Conservation (phyloP, 2,329 filamentous ascomycete species). For the Penicillium sp. region DNA sequence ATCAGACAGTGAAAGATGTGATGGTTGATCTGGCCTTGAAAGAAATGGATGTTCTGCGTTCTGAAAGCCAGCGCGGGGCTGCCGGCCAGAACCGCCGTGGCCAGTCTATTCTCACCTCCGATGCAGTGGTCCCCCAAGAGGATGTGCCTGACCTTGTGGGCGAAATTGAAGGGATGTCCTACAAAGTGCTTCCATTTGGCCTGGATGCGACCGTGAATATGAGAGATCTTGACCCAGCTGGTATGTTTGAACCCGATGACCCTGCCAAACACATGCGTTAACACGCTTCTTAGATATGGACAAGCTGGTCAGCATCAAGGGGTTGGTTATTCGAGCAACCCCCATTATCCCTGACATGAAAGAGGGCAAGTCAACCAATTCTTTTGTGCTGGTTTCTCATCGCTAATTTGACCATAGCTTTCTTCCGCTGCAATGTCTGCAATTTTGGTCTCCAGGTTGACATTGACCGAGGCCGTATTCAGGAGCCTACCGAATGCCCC, state of each 20-base stretch:
- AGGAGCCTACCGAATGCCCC: slow-evolving; percentile 87
- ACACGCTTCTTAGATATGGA: slow-evolving; percentile 69
- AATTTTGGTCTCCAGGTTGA: slow-evolving; percentile 87
- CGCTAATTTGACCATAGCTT: slow-evolving; percentile 55
- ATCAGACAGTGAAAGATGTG: slow-evolving; percentile 87
- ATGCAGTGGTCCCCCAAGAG: slow-evolving; percentile 21
- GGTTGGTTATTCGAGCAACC: slow-evolving; percentile 90
- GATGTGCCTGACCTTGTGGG: slow-evolving; percentile 68
- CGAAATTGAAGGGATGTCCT: slow-evolving; percentile 76
- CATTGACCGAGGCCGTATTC: slow-evolving; percentile 93
- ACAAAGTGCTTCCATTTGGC: slow-evolving; percentile 86
- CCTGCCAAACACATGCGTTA: slow-evolving; percentile 15
- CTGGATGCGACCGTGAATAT: slow-evolving; percentile 85
- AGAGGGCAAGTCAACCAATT: slow-evolving; percentile 54
- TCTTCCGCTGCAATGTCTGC: slow-evolving; percentile 93
- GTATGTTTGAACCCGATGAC: slow-evolving; percentile 40
- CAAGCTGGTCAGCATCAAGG: slow-evolving; percentile 91
- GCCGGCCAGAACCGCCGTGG: slow-evolving; percentile 21
- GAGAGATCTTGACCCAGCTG: slow-evolving; percentile 87
- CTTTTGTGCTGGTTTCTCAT: background rate
- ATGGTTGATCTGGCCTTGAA: slow-evolving; percentile 87
- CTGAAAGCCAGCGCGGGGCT: slow-evolving; percentile 46
- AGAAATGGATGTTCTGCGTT: slow-evolving; percentile 70
- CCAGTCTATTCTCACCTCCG: slow-evolving; percentile 25
- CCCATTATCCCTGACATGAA: slow-evolving; percentile 99